Evolutionary conservation across 106 monocot genomes (phyloP), one percentile per base, ranked within the genome.

Genomic region (Posidonia australis): DNA sequence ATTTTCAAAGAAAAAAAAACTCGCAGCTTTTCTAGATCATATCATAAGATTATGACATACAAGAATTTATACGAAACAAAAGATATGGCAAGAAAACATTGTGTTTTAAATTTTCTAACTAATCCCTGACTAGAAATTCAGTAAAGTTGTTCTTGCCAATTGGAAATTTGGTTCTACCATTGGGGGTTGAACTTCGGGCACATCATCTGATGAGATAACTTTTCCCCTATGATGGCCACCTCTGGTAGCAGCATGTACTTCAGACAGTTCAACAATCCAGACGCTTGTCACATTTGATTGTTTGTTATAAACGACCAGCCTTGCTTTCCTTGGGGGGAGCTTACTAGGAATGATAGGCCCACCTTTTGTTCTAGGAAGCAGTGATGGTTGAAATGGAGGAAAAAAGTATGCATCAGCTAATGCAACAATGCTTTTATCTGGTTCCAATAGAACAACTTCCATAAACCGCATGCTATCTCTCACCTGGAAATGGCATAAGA

Each of bases 371-470:
- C 77, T 90, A 20, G 96, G 86, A 18, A 96, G 70, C 22, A 96
- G 65, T 29, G 96, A 96, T 67, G 96, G 87, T 75, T 98, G 96
- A 71, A 98, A 98, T 57, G 96, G 96, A 25, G 96, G 96, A 63
- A 98, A 98, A 58, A 90, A 98, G 64, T 96, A 98, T 23, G 96
- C 96, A 81, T 98, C 90, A 41, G 96, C 96, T 47, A 98, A 75
- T 25, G 96, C 96, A 43, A 98, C 96, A 63, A 98, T 72, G 47
- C 53, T 73, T 49, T 98, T 98, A 28, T 90, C 96, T 53, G 90
- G 90, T 49, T 98, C 96, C 74, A 87, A 32, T 31, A 98, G 75
- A 65, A 90, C 96, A 25, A 77, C 96, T 75, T 98, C 96, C 53
- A 90, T 72, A 87, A 98, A 98, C 13, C 96, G 77, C 96, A 98